A percentile compares a stretch with the other conserved stretches of the same genome.
Evolutionary conservation across 1,139 yeast species (phyloP).

Genomic region (Kluyveromyces sp.): DNA sequence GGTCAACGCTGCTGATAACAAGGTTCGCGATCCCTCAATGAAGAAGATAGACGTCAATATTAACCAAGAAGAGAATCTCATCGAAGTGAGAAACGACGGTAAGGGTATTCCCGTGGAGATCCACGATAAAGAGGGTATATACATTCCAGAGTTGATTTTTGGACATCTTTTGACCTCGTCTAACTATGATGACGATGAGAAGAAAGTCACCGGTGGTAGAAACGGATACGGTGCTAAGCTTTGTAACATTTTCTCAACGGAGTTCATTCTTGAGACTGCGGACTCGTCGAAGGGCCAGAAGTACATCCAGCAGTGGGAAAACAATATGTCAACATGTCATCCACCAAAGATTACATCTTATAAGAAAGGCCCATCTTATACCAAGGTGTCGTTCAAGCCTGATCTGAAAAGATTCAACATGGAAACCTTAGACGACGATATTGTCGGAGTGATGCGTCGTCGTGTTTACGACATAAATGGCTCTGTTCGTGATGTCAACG

Average conservation of each 20-base stretch:
- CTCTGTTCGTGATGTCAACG: conserved; percentile 78
- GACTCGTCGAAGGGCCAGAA: conserved; percentile 56
- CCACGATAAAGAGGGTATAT: conserved; percentile 85
- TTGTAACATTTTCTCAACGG: conserved; percentile 86
- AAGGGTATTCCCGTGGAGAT: conserved; percentile 93
- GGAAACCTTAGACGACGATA: conserved; percentile 74
- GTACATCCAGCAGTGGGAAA: conserved; percentile 78
- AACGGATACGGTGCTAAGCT: conserved; percentile 97
- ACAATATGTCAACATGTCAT: conserved; percentile 74
- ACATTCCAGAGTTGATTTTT: conserved; percentile 92
- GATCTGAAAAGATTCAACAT: conserved; percentile 80
- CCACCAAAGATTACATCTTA: conserved; percentile 66
- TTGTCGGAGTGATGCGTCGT: conserved; percentile 76
- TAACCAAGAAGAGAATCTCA: conserved; percentile 64
- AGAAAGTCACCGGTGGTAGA: conserved; percentile 97
- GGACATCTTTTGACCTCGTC: conserved; percentile 94
- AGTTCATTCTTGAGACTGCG: conserved; percentile 84
- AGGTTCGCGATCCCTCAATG: conserved; percentile 91
- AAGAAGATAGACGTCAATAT: conserved; percentile 74
- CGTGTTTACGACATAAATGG: conserved; percentile 97
- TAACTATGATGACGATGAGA: conserved; percentile 90
- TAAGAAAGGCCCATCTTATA: conserved; percentile 54
- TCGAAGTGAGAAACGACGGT: conserved; percentile 88
- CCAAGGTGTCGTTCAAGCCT: conserved; percentile 84
- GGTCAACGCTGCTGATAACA: conserved; percentile 98